Conservation (phyloP, 176 grass and related monocot species). For the Phragmites australis region DNA sequence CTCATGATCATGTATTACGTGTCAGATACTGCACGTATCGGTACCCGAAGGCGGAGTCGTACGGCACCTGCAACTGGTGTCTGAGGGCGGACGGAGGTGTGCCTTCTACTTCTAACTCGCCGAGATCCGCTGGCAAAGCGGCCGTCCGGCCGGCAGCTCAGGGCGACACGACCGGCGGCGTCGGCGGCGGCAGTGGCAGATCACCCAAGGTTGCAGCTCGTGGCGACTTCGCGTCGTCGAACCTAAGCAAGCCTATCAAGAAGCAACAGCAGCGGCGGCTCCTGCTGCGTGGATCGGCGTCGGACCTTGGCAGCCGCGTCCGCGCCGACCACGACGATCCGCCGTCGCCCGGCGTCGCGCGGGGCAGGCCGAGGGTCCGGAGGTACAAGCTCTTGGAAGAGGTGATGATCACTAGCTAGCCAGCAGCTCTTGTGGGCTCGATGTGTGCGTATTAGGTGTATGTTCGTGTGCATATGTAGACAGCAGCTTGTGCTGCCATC, state of each 20-base stretch:
- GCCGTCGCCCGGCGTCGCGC: constrained; percentile 41
- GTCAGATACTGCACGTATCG: constrained; percentile 85
- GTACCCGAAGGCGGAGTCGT: constrained; percentile 78
- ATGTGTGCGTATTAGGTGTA: neutral
- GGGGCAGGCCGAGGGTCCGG: constrained; percentile 65
- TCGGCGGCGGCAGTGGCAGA: neutral
- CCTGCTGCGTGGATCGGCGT: constrained; percentile 65
- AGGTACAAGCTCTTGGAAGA: constrained; percentile 97
- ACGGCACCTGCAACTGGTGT: constrained; percentile 91
- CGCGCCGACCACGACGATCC: constrained; percentile 44
- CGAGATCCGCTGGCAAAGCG: constrained; percentile 32
- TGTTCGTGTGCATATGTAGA: neutral
- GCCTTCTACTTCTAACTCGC: constrained; percentile 35
- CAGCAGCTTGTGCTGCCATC: neutral
- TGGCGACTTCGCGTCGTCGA: constrained; percentile 47
- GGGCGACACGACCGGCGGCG: neutral
- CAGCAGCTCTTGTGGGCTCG: neutral
- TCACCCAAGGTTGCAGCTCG: constrained; percentile 54
- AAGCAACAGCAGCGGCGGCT: constrained; percentile 53
- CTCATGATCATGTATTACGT: neutral
- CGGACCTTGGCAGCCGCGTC: constrained; percentile 55
- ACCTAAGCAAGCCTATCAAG: constrained; percentile 82
- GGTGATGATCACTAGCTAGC: constrained; percentile 52
- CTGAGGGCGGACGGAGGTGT: constrained; percentile 40
- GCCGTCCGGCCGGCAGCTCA: constrained; percentile 19